Conservation (phyloP, 179 eudicot species). For the Camellia oleifera region DNA sequence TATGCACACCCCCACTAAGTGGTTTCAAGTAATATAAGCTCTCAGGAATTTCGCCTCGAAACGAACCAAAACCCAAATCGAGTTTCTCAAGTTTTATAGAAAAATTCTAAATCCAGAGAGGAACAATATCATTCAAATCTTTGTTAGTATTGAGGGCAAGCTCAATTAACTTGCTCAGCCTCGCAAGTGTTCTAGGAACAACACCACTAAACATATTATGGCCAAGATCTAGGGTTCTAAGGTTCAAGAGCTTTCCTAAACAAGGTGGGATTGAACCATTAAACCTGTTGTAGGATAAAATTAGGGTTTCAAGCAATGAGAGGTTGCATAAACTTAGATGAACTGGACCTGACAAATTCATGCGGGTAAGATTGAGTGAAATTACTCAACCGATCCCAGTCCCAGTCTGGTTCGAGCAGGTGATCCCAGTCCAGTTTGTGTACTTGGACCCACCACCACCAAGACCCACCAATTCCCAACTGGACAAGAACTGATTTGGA, state of each 20-base stretch:
- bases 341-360: slow-evolving; percentile 58
- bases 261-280: slow-evolving; percentile 52
- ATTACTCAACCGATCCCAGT: slow-evolving; percentile 47
- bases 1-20: slow-evolving; percentile 18
- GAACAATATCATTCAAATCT: slow-evolving; percentile 48
- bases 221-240: slow-evolving; percentile 53
- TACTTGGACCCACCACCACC: slow-evolving; percentile 36
- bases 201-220: slow-evolving; percentile 48
- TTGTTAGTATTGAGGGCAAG: slow-evolving; percentile 46
- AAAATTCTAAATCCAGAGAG: slow-evolving; percentile 68
- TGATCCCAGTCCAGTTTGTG: slow-evolving; percentile 48
- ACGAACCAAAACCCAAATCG: slow-evolving; percentile 56
- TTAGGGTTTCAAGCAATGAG: slow-evolving; percentile 50
- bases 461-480: slow-evolving; percentile 37
- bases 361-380: slow-evolving; percentile 50
- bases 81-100: slow-evolving; percentile 46
- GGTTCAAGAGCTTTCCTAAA: slow-evolving; percentile 42
- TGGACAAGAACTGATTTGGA: slow-evolving; percentile 40
- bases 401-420: slow-evolving; percentile 33
- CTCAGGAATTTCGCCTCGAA: slow-evolving; percentile 59
- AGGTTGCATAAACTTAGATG: slow-evolving; percentile 61
- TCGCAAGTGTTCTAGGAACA: slow-evolving; percentile 43
- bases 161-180: slow-evolving; percentile 40
- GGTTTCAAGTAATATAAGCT: slow-evolving; percentile 55
- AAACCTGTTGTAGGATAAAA: slow-evolving; percentile 59